Base-by-base conservation (phyloP, 805 yeast species). In the Kuraishia hungarica region DNA sequence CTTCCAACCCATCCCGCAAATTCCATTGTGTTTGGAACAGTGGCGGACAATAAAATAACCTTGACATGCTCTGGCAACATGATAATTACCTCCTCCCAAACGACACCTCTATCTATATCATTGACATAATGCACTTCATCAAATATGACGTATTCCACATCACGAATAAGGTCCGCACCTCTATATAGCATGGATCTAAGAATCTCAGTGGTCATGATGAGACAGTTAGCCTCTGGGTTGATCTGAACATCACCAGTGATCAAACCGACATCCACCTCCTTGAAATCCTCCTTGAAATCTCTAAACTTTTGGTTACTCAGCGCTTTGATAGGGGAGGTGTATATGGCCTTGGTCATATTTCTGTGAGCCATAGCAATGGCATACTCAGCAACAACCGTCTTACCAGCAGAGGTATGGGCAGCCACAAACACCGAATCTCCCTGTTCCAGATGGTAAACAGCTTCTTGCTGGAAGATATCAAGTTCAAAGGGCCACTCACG, bases 1-100 rank as follows among this genome's bases (percentile, higher is more conserved):
- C 99, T 79, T 3, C 99, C 98, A 20, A 94, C 93, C 99, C 99
- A 94, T 60, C 87, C 89, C 8, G 99, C 99, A 77, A 94, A 94
- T 66, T 94, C 99, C 67, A 81, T 87, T 0, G 99, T 93, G 67
- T 94, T 94, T n/a, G 99, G 99, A 7, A 94, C 98, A 0, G 99
- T 94, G 3, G 99, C 99, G 13, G 97, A 89, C 47, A 94, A 75
- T 48, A 94, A 74, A 59, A 94, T 90, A 62, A 89, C 87, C 65
- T 93, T 93, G 56, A 94, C 94, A 66, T 94, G 97, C 60, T 92
- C 97, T 0, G 99, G 99, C 39, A 94, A 75, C 96, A 94, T 90
- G 62, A 94, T 94, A 58, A 94, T 94, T 22, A 94, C 97, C 71
- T 94, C 99, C 73, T 94, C 99, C 99, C 99, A 94, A 2, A 94